Evolutionary conservation across 768 basidiomycete genomes (phyloP).

Genomic region (Collybia nuda): DNA sequence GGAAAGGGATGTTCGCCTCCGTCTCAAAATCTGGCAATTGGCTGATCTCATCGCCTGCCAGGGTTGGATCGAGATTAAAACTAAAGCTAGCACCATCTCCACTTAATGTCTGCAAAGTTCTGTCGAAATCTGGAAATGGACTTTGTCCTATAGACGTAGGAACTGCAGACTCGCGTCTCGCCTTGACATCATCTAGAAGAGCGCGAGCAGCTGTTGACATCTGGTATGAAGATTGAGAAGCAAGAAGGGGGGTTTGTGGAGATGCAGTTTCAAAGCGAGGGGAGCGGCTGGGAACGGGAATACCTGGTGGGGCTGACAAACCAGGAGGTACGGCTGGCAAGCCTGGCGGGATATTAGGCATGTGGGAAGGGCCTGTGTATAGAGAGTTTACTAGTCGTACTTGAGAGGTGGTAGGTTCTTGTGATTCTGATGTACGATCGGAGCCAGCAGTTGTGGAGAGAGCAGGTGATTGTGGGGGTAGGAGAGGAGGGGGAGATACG

Average conservation of each 20-base stretch:
- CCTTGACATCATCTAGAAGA: conserved; percentile 80
- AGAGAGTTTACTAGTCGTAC: no score
- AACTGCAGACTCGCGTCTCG: conserved; percentile 61
- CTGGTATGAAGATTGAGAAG: conserved; percentile 72
- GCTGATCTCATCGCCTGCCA: conserved; percentile 50
- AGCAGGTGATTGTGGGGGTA: conserved; percentile 29
- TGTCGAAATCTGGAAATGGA: conserved; percentile 89
- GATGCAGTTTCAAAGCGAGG: conserved; percentile 49
- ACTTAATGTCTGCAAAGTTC: conserved; percentile 72
- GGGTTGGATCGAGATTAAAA: conserved; percentile 82
- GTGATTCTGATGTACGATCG: no score
- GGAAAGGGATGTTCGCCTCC: conserved; percentile 55
- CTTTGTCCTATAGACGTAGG: conserved; percentile 41
- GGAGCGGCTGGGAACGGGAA: conserved; percentile 53
- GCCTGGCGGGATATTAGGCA: conserved; percentile 40
- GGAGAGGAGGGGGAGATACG: conserved; percentile 22
- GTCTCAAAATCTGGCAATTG: conserved; percentile 53
- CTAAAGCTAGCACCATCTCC: conserved; percentile 75
- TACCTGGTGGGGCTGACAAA: conserved; percentile 60
- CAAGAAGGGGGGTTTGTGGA: conserved; percentile 48
- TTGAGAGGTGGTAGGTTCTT: no score
- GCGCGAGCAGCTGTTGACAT: conserved; percentile 86
- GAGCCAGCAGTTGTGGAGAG: conserved; percentile 11
- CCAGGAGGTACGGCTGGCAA: conserved; percentile 48
- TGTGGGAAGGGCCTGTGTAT: no score